These are phyloP conservation scores for Tephrocybe sp. DNA, from an alignment of 768 basidiomycete species.

Conservation along the genomic window DNA sequence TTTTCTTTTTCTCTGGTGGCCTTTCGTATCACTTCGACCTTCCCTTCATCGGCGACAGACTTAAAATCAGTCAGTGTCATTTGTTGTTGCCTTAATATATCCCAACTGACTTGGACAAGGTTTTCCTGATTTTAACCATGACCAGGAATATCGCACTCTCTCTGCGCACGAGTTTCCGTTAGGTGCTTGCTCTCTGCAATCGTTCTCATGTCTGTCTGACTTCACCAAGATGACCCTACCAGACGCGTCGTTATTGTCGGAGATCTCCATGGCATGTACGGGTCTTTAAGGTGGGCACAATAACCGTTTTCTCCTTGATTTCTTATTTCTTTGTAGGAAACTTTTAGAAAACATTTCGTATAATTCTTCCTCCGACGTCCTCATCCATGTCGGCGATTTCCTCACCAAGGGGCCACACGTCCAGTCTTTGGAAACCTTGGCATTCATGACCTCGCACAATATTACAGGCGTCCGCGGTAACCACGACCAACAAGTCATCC, in stretches of 20 bases:
- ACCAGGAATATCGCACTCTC: constrained; percentile 40
- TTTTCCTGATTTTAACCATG: constrained; percentile 57
- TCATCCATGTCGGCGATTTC: constrained; percentile 86
- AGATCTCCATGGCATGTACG: constrained; percentile 84
- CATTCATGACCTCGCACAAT: constrained; percentile 59
- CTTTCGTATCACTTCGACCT: constrained; percentile 16
- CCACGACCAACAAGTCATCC: constrained; percentile 87
- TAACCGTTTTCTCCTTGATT: neutral
- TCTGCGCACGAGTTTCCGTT: constrained; percentile 49
- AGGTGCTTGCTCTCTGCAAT: constrained; percentile 31
- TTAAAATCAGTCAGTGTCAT: neutral
- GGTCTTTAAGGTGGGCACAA: constrained; percentile 57
- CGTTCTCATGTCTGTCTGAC: neutral
- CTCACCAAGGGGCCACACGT: constrained; percentile 62
- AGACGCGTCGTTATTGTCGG: constrained; percentile 75
- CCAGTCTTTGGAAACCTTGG: constrained; percentile 60
- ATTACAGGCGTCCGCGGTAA: constrained; percentile 88
- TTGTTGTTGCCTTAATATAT: neutral
- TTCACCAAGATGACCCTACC: constrained; percentile 40
- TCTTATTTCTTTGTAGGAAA: constrained; percentile 37
- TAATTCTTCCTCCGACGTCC: constrained; percentile 53
- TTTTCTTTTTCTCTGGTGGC: constrained; percentile 39
- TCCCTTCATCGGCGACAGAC: neutral
- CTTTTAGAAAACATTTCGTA: constrained; percentile 65
- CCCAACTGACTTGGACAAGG: constrained; percentile 22